A percentile compares a stretch with the other conserved stretches of the same genome.
These are phyloP conservation scores for Leishmania lainsoni DNA, from an alignment of 208 protist species.

Conservation along the genomic window DNA sequence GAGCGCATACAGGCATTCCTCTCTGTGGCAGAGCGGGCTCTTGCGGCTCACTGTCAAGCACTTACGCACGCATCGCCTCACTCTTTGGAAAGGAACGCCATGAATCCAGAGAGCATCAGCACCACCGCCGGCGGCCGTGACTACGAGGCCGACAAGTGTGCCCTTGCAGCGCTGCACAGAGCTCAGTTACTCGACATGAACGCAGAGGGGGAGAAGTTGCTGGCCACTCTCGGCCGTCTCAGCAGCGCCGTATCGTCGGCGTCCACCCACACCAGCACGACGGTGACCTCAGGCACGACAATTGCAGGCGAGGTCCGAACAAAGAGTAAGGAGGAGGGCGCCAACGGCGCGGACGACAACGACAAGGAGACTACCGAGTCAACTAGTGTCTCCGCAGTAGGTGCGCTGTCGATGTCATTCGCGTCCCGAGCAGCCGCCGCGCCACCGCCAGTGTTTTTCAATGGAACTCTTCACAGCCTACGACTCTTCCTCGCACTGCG, in stretches of 20 bases:
- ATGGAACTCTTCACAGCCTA: constrained; percentile 20
- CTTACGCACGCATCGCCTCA: neutral
- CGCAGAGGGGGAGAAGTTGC: neutral
- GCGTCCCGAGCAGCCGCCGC: neutral
- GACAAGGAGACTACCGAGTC: constrained; percentile 2
- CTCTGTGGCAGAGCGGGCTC: constrained; percentile 16
- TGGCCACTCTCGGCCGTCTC: constrained; percentile 7
- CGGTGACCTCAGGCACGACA: neutral
- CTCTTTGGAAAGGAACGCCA: neutral
- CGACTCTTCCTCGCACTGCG: constrained; percentile 25
- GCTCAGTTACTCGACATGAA: constrained; percentile 4
- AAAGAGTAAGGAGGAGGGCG: neutral
- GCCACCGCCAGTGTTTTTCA: constrained; percentile 18
- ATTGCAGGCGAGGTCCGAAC: neutral
- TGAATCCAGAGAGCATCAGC: neutral
- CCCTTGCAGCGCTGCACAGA: constrained; percentile 7
- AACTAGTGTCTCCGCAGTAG: neutral
- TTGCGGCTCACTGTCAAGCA: neutral
- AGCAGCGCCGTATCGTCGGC: neutral
- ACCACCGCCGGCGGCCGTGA: neutral
- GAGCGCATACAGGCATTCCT: constrained; percentile 22
- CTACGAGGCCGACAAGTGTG: neutral
- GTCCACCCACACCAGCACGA: neutral
- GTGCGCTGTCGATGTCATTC: neutral
- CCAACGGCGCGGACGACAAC: neutral